These are phyloP conservation scores for Canna indica DNA, from an alignment of 176 grass and related monocot genomes.

Conservation along the genomic window DNA sequence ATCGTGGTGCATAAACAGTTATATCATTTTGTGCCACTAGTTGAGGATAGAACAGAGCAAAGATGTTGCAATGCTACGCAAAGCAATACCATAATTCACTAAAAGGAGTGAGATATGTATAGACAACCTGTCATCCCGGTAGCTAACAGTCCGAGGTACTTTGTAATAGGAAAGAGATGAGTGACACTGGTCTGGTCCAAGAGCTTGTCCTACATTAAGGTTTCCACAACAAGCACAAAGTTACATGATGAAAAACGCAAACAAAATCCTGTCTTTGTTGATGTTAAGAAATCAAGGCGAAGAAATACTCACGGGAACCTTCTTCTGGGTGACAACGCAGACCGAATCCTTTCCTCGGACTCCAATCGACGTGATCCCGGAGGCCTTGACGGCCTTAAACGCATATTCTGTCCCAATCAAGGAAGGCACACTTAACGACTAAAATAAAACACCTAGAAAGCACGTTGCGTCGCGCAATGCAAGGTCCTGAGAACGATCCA, in stretches of 20 bases:
- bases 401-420: conserved; percentile 64
- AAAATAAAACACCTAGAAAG: background rate
- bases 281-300: background rate
- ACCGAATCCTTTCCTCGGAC: conserved; percentile 81
- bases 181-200: conserved; percentile 86
- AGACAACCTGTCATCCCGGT: conserved; percentile 82
- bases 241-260: background rate
- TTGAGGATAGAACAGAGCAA: background rate
- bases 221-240: background rate
- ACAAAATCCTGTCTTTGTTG: background rate
- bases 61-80: background rate
- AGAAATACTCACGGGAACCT: conserved; percentile 76
- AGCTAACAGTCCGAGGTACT: conserved; percentile 74
- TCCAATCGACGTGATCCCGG: conserved; percentile 90
- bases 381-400: conserved; percentile 97
- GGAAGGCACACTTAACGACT: background rate
- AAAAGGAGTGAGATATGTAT: background rate
- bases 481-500: background rate
- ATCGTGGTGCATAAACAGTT: background rate
- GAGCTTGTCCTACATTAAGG: conserved; percentile 57
- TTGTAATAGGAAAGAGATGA: conserved; percentile 75
- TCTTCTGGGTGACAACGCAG: conserved; percentile 98
- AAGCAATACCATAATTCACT: background rate
- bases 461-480: background rate
- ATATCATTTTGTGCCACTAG: background rate